A percentile compares a stretch with the other conserved stretches of the same genome.
These are phyloP conservation scores for Podila horticola DNA, from an alignment of 192 early-diverging fungal species.

Conservation along the genomic window DNA sequence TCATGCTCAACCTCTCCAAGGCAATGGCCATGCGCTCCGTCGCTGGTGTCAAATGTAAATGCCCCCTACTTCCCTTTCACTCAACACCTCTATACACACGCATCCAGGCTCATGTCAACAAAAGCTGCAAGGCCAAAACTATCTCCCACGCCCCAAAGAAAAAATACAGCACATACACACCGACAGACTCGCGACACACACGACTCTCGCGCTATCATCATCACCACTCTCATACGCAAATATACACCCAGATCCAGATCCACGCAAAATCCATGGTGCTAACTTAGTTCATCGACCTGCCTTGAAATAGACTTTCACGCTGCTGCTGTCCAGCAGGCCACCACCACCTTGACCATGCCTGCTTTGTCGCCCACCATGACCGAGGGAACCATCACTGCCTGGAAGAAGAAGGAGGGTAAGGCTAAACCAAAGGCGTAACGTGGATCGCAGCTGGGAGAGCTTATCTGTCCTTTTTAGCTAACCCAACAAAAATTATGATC, in stretches of 20 bases:
- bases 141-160: background rate
- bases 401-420: slow-evolving; percentile 87
- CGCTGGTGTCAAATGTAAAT: slow-evolving; percentile 49
- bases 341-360: slow-evolving; percentile 82
- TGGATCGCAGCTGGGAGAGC: background rate
- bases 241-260: background rate
- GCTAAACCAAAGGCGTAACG: background rate
- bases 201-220: background rate
- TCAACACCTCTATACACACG: background rate
- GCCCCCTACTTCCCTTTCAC: background rate
- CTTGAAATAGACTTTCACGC: slow-evolving; percentile 57
- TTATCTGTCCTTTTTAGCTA: background rate
- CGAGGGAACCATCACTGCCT: slow-evolving; percentile 91
- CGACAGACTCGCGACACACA: background rate
- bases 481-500: background rate
- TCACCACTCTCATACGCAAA: background rate
- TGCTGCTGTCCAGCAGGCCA: slow-evolving; percentile 57
- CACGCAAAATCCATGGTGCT: background rate
- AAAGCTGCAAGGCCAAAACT: background rate
- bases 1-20: slow-evolving; percentile 50
- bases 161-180: background rate
- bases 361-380: slow-evolving; percentile 98
- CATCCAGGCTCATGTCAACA: background rate
- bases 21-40: slow-evolving; percentile 50
- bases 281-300: background rate